Evolutionary conservation across 2,329 filamentous ascomycete genomes (phyloP), one percentile per base, ranked within the genome.

Genomic region (Furcasterigmium furcatum): DNA sequence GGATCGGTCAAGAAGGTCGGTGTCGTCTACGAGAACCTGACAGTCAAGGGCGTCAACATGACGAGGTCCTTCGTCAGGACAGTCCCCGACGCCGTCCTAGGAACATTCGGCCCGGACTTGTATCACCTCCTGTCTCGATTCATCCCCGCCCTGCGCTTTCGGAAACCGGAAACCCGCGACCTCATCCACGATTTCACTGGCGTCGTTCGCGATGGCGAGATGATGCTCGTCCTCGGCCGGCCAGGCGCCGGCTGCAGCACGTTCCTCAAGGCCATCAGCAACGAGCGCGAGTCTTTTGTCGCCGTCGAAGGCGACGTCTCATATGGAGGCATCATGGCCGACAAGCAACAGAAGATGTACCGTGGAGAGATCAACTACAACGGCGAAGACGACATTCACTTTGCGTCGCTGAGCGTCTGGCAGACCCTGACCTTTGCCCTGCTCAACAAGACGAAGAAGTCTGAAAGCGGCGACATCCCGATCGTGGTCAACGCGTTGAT

Each of bases 351-450:
- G 56, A 82, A 83, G 58, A 72, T 78, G 50, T 91, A 86, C 62
- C 74, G 85, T 38, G 87, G 87, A 27, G 87, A 91, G 60, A 85
- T 89, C 58, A 85, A 83, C 54, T 91, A 91, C 62, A 90, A 88
- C 54, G 80, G 79, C 14, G 87, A 92, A 60, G 87, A 91, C 52
- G 87, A 91, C 55, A 74, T 80, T n/a, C 88, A 92, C 60, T 84
- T 91, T 58, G 83, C 88, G 4, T 74, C 76, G 2, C 70, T 92
- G 27, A 90, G 83, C 7, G 88, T 92, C 1, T 87, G 85, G 76
- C 85, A 91, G 63, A 91, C 88, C 0, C 70, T 92, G 35, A 80
- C 78, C 3, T 91, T 92, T 56, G 85, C 87, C 3, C 42, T 58
- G 4, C 51, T 32, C 4, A 41, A 41, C n/a, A 40, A 19, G 38